Evolutionary conservation across 2,329 filamentous ascomycete genomes (phyloP), one percentile per base, ranked within the genome.

Genomic region (Cladosporium velox): DNA sequence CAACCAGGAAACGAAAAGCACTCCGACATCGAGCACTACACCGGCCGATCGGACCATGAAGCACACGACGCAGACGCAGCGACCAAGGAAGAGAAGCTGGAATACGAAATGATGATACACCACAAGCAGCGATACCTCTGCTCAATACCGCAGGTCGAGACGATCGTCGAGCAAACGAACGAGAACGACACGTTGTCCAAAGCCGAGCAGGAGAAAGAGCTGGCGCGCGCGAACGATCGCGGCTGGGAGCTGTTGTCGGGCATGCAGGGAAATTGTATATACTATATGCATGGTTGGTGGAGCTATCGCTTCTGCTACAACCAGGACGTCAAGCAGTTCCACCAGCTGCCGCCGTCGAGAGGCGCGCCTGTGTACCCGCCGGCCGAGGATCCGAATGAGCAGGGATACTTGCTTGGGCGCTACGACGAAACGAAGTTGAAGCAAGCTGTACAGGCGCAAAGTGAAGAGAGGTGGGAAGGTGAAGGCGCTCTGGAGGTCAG

Each of bases 261-360:
- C 30, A 89, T 97, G 78, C 86, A 93, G 63, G 90, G 89, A 3
- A 85, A 86, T 60, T 97, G 93, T 77, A 86, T 97, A 69, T 96
- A 94, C 81, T 91, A 88, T 76, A 81, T 93, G 70, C 91, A 88
- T 0, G 93, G 93, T 0, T 97, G 93, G 93, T 97, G 93, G 93
- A 95, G 91, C 75, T 97, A 97, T 79, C 91, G 90, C 72, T 97
- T 97, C 78, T 97, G 93, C 83, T 95, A 96, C 80, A 91, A 91
- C 75, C 86, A 89, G 68, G 88, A 94, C 69, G 89, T 97, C 68
- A 90, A 91, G 73, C 93, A 97, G 78, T 97, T 96, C 79, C 93
- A 97, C 77, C 92, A 92, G 54, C 81, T 94, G 67, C 86, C 92
- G 0, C 87, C 88, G 2, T 85, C 87, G 54, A 88, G 88, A 67